phyloP scores from a whole-genome alignment of 1,139 yeast species.

The Pichia sp. region DNA sequence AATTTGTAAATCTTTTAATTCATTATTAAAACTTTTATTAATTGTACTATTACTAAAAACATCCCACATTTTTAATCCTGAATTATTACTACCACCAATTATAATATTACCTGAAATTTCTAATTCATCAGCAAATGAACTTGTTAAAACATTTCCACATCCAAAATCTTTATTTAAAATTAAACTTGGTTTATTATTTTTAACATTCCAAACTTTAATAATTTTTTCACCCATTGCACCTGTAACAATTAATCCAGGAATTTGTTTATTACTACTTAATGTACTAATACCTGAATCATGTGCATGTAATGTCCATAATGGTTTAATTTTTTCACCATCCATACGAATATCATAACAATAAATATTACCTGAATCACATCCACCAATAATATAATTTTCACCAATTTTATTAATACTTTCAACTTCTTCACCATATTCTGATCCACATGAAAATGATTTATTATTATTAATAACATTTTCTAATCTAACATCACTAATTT shows the following conservation, averaged over 20 bases:
- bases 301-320: conserved; percentile 94
- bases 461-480: conserved; percentile 55
- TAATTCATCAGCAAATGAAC: conserved; percentile 78
- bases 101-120: conserved; percentile 81
- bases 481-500: conserved; percentile 78
- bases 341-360: conserved; percentile 80
- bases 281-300: conserved; percentile 92
- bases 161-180: conserved; percentile 88
- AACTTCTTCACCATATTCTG: conserved; percentile 62
- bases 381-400: conserved; percentile 71
- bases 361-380: conserved; percentile 87
- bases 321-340: conserved; percentile 40
- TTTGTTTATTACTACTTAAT: conserved; percentile 58
- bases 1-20: conserved; percentile 47
- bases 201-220: conserved; percentile 81
- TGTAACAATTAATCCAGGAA: conserved; percentile 75
- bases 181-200: conserved; percentile 62
- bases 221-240: conserved; percentile 88
- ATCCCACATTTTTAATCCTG: conserved; percentile 84
- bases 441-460: conserved; percentile 55
- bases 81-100: conserved; percentile 73
- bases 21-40: conserved; percentile 58
- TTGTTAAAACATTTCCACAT: conserved; percentile 84
- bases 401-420: conserved; percentile 72
- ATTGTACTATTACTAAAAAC: conserved; percentile 76